Base-by-base conservation (phyloP, 2,329 filamentous ascomycete species). In the Stachybotrys chlorohalonatus region DNA sequence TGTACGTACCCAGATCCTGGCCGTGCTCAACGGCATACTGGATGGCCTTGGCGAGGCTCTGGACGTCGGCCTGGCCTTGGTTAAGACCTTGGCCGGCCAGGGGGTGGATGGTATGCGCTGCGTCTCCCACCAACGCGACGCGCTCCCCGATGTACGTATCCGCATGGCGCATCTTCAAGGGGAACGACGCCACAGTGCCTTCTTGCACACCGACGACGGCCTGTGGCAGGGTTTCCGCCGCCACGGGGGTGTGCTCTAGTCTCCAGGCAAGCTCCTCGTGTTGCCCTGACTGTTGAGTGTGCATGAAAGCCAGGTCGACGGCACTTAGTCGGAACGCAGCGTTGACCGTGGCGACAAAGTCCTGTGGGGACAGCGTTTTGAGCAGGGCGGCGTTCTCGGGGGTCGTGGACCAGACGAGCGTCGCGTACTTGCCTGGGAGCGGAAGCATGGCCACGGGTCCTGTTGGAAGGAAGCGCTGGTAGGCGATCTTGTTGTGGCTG, bases 11-110 rank as follows among this genome's bases (percentile, higher is more conserved):
- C 36, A 97, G 82, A 65, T 99, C 94, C 76, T 91, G 88, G 1
- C 94, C 94, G 59, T 94, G 89, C 48, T 78, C 74, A 16, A 95
- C 85, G 4, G 90, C 88, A 60, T 86, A 86, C 57, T 85, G 83
- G 52, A 99, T 87, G 1, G 85, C 85, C 58, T 79, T 80, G 7
- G 85, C 84, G 0, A 99, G 81, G 53, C 87, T 87, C 63, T 90
- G 85, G 1, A 94, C 88, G 67, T 99, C 94, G 16, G 84, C 91
- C 59, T 97, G 86, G 1, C 94, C 94, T 63, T 95, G 88, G 66
- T 99, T 99, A 13, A 99, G 78, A 1, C 94, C 94, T 70, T 97
- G 94, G 1, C 94, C 94, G 1, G 90, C 94, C 5, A 99, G 84
- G 0, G 94, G 94, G 69, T 99, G 94, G 60, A 96, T 85, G 1